Evolutionary conservation across 306 rosid species (phyloP).

Genomic region (Glycine latifolia): DNA sequence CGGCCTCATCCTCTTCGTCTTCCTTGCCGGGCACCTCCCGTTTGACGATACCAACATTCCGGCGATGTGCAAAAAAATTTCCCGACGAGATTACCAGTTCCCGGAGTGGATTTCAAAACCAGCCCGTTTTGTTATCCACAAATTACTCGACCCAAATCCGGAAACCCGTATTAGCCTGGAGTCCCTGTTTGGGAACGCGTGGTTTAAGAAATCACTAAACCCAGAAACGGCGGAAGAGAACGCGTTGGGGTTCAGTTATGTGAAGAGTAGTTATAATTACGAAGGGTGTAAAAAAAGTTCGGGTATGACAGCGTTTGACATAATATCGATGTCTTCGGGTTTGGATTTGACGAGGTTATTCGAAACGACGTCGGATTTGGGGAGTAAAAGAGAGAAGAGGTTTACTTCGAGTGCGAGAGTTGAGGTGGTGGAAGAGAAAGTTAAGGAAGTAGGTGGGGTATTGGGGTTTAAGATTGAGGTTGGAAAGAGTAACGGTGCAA

Average conservation of each 20-base stretch:
- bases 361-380: slow-evolving; percentile 52
- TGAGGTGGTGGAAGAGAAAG: slow-evolving; percentile 63
- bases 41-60: slow-evolving; percentile 68
- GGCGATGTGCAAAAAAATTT: slow-evolving; percentile 64
- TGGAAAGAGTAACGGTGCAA: slow-evolving; percentile 60
- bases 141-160: slow-evolving; percentile 80
- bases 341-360: slow-evolving; percentile 76
- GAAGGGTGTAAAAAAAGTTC: not conserved
- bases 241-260: not conserved
- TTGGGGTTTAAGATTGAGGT: slow-evolving; percentile 69
- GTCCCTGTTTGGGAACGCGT: slow-evolving; percentile 51
- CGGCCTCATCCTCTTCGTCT: slow-evolving; percentile 71
- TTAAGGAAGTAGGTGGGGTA: slow-evolving; percentile 58
- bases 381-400: slow-evolving; percentile 52
- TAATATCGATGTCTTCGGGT: slow-evolving; percentile 81
- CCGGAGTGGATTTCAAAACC: slow-evolving; percentile 65
- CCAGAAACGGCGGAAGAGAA: slow-evolving; percentile 43
- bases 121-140: slow-evolving; percentile 58
- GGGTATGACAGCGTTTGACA: slow-evolving; percentile 74
- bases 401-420: slow-evolving; percentile 53
- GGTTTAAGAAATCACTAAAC: slow-evolving; percentile 64
- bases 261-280: not conserved
- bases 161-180: slow-evolving; percentile 62
- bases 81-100: slow-evolving; percentile 59
- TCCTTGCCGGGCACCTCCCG: slow-evolving; percentile 74